Percentiles rank a stretch among this genome's conserved stretches.
These are phyloP conservation scores for Chaetomiaceae sp. DNA, from an alignment of 2,329 filamentous ascomycete species.

Conservation along the genomic window DNA sequence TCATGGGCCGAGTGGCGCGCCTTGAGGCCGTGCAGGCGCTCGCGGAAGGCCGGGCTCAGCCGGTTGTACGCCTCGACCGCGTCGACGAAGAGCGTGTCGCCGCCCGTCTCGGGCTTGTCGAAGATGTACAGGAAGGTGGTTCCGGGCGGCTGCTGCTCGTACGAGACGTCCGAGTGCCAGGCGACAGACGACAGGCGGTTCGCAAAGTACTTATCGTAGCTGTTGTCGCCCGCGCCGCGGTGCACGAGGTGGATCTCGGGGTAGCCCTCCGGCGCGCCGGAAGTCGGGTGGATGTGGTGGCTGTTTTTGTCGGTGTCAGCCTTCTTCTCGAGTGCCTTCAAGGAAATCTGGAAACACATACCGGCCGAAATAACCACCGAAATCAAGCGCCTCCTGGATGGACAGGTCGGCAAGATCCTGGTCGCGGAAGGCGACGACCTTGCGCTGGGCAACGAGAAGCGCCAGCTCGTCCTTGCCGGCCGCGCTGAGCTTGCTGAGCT, in stretches of 20 bases:
- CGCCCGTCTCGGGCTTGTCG: constrained; percentile 74
- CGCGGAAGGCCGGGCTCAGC: constrained; percentile 71
- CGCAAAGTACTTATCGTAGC: constrained; percentile 54
- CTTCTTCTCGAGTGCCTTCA: background rate
- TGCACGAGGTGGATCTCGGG: constrained; percentile 69
- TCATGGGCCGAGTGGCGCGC: constrained; percentile 79
- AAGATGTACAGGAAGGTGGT: constrained; percentile 86
- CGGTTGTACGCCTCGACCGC: constrained; percentile 76
- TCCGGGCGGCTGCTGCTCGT: constrained; percentile 81
- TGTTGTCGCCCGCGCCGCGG: constrained; percentile 61
- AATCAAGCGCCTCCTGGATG: constrained; percentile 59
- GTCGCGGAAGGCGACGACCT: constrained; percentile 65
- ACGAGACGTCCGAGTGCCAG: constrained; percentile 87
- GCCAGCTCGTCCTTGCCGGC: constrained; percentile 67
- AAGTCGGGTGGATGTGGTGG: constrained; percentile 71
- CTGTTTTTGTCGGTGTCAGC: constrained; percentile 6
- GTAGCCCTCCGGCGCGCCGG: constrained; percentile 62
- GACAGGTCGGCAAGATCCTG: constrained; percentile 62
- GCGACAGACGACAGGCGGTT: constrained; percentile 74
- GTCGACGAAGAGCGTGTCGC: constrained; percentile 80
- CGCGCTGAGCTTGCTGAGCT: constrained; percentile 57
- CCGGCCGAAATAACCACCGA: constrained; percentile 52
- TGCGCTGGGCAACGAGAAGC: constrained; percentile 62
- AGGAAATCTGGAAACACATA: constrained; percentile 2
- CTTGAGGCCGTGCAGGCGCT: constrained; percentile 73